Base-by-base conservation (phyloP, 495 filamentous ascomycete genomes). In the Xeromyces bisporus region DNA sequence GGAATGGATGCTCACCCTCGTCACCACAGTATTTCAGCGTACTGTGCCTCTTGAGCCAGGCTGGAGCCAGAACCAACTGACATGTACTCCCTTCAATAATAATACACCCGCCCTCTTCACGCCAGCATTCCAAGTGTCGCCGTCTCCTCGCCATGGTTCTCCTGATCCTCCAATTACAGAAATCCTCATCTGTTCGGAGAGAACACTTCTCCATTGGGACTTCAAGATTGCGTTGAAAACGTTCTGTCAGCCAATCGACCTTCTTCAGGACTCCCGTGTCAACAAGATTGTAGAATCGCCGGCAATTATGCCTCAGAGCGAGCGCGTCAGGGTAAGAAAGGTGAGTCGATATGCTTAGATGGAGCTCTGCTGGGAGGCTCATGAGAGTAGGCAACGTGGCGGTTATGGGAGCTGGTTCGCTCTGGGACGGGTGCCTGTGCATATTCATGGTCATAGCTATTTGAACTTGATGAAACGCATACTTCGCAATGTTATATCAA, bases 341-440 rank as follows among this genome's bases (percentile, higher is more conserved):
- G 69, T 83, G 38, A 48, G 80, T 41, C 73, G 85, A 61, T 67
- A 93, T 67, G 71, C 87, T 42, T 46, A 74, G 17, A 62, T 78
- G 75, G 16, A 80, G 62, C 42, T 80, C 75, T 14, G 70, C 58
- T 2, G 75, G 75, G 7, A 80, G 59, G 25, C 41, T 35, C 47
- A 56, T 53, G 1, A 67, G 39, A 6, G 21, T 34, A 15, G 32
- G n/a, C n/a, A n/a, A n/a, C n/a, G n/a, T n/a, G n/a, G n/a, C n/a
- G n/a, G n/a, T n/a, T n/a, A n/a, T n/a, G n/a, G n/a, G n/a, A n/a
- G n/a, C n/a, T n/a, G n/a, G n/a, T n/a, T n/a, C n/a, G n/a, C n/a
- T n/a, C n/a, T n/a, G n/a, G n/a, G n/a, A n/a, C n/a, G n/a, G n/a
- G n/a, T n/a, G n/a, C n/a, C n/a, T n/a, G n/a, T n/a, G n/a, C n/a